Evolutionary conservation across 1,139 yeast species (phyloP), one percentile per base, ranked within the genome.

Genomic region (Sugiyamaella japonica): DNA sequence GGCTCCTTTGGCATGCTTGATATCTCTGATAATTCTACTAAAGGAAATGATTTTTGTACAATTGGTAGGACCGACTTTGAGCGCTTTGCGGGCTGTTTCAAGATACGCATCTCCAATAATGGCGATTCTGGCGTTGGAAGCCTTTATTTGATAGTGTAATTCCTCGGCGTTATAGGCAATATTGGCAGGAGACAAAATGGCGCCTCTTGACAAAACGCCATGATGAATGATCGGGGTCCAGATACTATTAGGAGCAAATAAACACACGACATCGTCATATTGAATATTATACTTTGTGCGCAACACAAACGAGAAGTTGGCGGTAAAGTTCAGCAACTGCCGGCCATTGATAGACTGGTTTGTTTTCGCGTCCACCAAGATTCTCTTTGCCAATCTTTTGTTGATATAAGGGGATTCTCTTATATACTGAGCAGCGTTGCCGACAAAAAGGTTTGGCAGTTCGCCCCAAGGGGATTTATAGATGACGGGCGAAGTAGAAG

Each of bases 121-220:
- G 7, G 70, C 47, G 7, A 71, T 42, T 54, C 62, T 62, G 20
- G 75, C 67, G 23, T 57, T 52, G 3, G 71, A 60, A 37, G 63
- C 61, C 32, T 57, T 55, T 40, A 73, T 56, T 60, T 74, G 76
- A 55, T 70, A 71, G 16, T 64, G 62, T 9, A 73, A 65, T 58
- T 73, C 77, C 23, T 61, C 63, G 16, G 69, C 63, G 13, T 60
- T 58, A 58, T 72, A 73, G 48, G 68, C 65, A 25, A 68, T 62
- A 53, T 71, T 73, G 1, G 73, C 74, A 2, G 76, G 76, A 4
- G 72, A 63, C 20, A 73, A 61, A 5, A 68, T 55, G 3, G 68
- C 76, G 8, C 74, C 76, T 9, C 65, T 61, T 25, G 66, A 57
- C n/a, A 71, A 59, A 15, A 67, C 61, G 1, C 69, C 73, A 44